Conservation (phyloP, 2,329 filamentous ascomycete species). For the Penicillium vulpinum region DNA sequence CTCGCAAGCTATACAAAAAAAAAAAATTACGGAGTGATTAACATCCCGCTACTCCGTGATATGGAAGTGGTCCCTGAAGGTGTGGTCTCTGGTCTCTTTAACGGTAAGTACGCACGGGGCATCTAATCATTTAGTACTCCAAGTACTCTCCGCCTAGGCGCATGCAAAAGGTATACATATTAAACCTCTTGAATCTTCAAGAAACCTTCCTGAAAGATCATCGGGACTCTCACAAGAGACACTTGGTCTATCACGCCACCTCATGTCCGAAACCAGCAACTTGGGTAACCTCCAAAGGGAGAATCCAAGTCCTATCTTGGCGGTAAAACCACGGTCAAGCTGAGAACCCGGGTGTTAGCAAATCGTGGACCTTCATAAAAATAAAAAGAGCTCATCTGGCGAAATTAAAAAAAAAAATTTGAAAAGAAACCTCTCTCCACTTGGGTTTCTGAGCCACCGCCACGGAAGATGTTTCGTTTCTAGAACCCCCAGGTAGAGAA, state of each 20-base stretch:
- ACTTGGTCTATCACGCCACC: constrained; percentile 18
- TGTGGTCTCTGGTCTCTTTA: not conserved
- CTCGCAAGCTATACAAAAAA: not conserved
- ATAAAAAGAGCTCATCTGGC: not conserved
- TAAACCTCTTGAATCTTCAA: not conserved
- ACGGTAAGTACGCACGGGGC: not conserved
- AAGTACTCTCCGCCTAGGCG: not conserved
- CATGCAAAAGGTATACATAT: constrained; percentile 7
- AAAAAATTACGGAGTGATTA: not conserved
- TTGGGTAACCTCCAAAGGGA: constrained; percentile 6
- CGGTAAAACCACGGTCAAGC: constrained; percentile 4
- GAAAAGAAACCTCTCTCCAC: constrained; percentile 9
- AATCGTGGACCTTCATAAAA: not conserved
- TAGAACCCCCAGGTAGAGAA: constrained; percentile 28
- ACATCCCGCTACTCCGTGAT: constrained; percentile 21
- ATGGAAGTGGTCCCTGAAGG: not conserved
- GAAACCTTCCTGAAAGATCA: constrained; percentile 7
- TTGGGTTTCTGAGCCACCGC: constrained; percentile 26
- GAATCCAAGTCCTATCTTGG: constrained; percentile 5
- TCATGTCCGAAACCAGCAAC: constrained; percentile 7
- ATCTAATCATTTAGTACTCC: not conserved
- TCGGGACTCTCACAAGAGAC: constrained; percentile 3
- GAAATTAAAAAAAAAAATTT: not conserved
- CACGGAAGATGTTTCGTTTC: constrained; percentile 25
- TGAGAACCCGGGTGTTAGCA: not conserved